A percentile compares a stretch with the other conserved stretches of the same genome.
Conservation (phyloP, 2,329 filamentous ascomycete genomes). For the Rhexocercosporidium sp. region DNA sequence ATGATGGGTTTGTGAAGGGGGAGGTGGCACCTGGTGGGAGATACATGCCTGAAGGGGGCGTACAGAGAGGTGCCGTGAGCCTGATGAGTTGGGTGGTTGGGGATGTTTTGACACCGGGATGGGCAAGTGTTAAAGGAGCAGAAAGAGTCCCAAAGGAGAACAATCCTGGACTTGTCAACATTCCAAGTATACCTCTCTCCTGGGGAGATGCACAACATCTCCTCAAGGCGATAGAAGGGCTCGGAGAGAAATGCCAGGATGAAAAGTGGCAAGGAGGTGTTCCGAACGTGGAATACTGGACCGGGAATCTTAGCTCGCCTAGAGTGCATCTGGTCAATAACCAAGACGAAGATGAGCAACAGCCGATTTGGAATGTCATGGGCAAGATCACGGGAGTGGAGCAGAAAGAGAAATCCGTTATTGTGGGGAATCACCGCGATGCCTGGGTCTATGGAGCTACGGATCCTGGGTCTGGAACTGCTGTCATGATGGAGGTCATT, state of each 20-base stretch:
- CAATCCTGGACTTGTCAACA: conserved; percentile 75
- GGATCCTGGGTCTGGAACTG: conserved; percentile 86
- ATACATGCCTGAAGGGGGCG: conserved; percentile 80
- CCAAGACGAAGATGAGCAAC: conserved; percentile 81
- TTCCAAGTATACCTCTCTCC: conserved; percentile 87
- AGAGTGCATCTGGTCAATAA: conserved; percentile 82
- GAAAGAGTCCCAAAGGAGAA: conserved; percentile 72
- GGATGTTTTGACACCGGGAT: conserved; percentile 91
- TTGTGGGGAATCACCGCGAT: conserved; percentile 93
- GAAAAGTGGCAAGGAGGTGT: conserved; percentile 76
- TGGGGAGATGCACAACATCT: conserved; percentile 88
- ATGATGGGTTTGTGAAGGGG: conserved; percentile 81
- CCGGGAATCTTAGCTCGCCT: conserved; percentile 76
- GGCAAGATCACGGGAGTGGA: conserved; percentile 85
- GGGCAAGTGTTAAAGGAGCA: conserved; percentile 70
- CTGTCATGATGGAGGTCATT: conserved; percentile 87
- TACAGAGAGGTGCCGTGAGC: conserved; percentile 82
- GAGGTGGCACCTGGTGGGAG: conserved; percentile 76
- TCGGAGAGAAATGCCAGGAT: conserved; percentile 70
- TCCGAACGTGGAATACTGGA: conserved; percentile 84
- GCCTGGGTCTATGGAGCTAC: conserved; percentile 88
- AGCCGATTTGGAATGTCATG: conserved; percentile 92
- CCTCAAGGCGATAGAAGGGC: conserved; percentile 75
- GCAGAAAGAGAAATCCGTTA: conserved; percentile 79
- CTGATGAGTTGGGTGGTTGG: conserved; percentile 84